phyloP scores from a whole-genome alignment of 164 flowering plant species.

The Vitis cinerea region DNA sequence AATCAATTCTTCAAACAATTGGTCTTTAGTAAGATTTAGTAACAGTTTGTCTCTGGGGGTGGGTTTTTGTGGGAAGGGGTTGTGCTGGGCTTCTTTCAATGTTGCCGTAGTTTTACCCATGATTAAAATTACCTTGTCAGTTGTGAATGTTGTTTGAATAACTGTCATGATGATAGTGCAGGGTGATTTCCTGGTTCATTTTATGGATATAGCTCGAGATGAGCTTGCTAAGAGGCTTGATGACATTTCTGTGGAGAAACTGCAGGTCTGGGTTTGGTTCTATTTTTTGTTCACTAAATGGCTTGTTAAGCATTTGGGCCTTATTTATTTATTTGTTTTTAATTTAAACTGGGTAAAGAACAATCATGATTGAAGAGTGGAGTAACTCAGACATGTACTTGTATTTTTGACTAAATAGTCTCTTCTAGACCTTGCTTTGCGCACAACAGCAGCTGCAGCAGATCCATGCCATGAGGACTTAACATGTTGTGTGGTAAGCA shows the following conservation, averaged over 20 bases:
- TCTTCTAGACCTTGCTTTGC: constrained; percentile 92
- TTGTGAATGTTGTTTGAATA: background rate
- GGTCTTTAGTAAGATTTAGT: background rate
- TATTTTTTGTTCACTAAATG: background rate
- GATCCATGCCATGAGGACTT: constrained; percentile 94
- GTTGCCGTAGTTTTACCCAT: background rate
- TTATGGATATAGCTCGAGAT: constrained; percentile 96
- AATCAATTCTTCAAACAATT: background rate
- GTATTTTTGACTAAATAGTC: constrained; percentile 43
- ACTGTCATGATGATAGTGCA: constrained; percentile 17
- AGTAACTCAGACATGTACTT: constrained; percentile 5
- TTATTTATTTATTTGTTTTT: background rate
- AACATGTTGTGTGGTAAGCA: constrained; percentile 83
- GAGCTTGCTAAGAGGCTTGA: constrained; percentile 78
- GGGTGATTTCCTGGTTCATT: constrained; percentile 99
- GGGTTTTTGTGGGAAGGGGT: no score
- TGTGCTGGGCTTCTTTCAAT: background rate
- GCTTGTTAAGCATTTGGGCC: background rate
- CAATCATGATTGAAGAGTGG: background rate
- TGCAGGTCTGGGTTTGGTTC: constrained; percentile 58
- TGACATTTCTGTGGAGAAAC: constrained; percentile 85
- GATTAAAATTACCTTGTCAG: background rate
- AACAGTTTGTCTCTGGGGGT: background rate
- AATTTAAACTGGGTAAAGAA: no score
- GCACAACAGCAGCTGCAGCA: constrained; percentile 90